Evolutionary conservation across 352 stramenopile species (phyloP).

Genomic region (Globisporangium okanoganense): DNA sequence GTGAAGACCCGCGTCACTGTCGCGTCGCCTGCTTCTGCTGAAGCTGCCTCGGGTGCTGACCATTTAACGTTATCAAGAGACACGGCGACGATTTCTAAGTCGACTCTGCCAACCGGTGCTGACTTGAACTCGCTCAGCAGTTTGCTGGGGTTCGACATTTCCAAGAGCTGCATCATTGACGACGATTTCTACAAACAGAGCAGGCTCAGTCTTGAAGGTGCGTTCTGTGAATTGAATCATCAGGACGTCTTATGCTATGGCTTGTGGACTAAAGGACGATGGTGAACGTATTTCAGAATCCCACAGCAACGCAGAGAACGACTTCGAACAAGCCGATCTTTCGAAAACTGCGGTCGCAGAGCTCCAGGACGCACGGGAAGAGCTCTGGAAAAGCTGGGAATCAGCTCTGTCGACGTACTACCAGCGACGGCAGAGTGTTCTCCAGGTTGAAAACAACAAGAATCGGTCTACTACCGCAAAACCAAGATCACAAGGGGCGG

Average conservation of each 20-base stretch:
- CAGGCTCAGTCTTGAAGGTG: neutral
- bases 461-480: neutral
- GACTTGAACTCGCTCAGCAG: constrained; percentile 9
- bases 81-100: neutral
- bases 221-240: neutral
- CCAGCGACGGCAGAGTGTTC: neutral
- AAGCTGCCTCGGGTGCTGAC: neutral
- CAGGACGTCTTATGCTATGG: neutral
- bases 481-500: neutral
- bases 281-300: neutral
- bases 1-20: neutral
- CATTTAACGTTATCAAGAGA: neutral
- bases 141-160: constrained; percentile 35
- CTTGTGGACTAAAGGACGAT: neutral
- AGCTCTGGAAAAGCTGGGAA: constrained; percentile 26
- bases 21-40: too few species aligned
- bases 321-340: neutral
- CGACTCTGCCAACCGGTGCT: neutral
- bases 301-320: neutral
- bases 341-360: neutral
- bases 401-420: constrained; percentile 7
- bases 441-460: neutral
- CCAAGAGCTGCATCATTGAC: constrained; percentile 37
- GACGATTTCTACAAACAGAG: constrained; percentile 25
- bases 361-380: constrained; percentile 10